Evolutionary conservation across 768 basidiomycete species (phyloP), one percentile per base, ranked within the genome.

Genomic region (Vishniacozyma victoriae): DNA sequence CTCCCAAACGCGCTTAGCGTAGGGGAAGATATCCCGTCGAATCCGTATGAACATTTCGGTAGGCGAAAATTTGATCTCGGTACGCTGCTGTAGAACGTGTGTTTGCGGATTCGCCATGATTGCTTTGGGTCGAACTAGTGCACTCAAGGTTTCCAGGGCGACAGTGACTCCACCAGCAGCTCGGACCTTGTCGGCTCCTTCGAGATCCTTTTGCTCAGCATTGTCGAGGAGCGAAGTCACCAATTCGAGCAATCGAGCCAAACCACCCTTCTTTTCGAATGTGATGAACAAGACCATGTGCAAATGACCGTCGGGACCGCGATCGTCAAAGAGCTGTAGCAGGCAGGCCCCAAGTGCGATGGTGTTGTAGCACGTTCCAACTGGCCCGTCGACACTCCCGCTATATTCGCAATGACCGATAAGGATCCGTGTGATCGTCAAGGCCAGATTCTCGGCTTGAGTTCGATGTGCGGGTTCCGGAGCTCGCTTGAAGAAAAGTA

Each of bases 41-140:
- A 93, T 75, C 50, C 78, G 81, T 56, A 97, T 83, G 42, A 97
- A 78, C 71, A 95, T 87, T 63, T 87, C 85, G 64, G 85, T 82
- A 0, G 88, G 80, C 58, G 90, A 86, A 52, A 93, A 92, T 67
- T 84, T 12, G 5, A 35, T 87, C 27, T 82, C 83, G 4, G 77
- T 71, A 57, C 91, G 85, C 64, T 80, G 80, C 69, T 86, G 86
- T 18, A 62, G 25, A 16, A 80, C 73, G 14, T 85, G 77, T 0
- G 89, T 92, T 72, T 97, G 92, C 2, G 82, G 78, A 5, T 88
- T 86, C 49, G 96, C 91, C 46, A 90, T 78, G 20, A 93, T 75
- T 12, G 86, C 79, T 59, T 86, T 86, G 22, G 87, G 79, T 1
- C 85, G 83, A 20, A 89, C 77, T 36, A 97, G 75, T 11, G 85